phyloP scores from a whole-genome alignment of 768 basidiomycete genomes.

The Suillus decipiens region DNA sequence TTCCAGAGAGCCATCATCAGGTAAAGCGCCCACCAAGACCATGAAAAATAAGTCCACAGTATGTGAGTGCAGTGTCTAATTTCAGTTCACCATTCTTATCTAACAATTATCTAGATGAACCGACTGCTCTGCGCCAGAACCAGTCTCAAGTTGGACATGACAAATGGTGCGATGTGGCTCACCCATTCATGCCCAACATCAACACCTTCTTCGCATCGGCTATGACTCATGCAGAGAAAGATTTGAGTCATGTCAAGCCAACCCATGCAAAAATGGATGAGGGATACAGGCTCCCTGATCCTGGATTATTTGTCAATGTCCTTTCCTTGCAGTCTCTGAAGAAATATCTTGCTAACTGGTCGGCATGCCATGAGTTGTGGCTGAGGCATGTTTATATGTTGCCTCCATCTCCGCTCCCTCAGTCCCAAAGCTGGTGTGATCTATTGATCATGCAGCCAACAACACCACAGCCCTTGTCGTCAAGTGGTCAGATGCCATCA shows the following conservation, averaged over 20 bases:
- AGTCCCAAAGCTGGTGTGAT: neutral
- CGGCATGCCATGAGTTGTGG: neutral
- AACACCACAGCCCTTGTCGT: neutral
- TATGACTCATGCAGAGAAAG: neutral
- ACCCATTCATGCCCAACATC: conserved; percentile 1
- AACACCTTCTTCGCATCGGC: neutral
- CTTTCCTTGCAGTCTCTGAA: neutral
- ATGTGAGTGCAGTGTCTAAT: neutral
- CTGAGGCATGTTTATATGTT: neutral
- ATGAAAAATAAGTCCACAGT: neutral
- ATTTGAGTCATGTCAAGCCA: neutral
- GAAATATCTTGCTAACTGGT: neutral
- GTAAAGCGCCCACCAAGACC: neutral
- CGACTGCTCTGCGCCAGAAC: neutral
- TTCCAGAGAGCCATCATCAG: neutral
- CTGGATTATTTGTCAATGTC: neutral
- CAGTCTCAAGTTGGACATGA: neutral
- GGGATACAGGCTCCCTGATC: neutral
- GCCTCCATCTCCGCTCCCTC: neutral
- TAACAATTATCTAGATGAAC: neutral
- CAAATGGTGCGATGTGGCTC: conserved; percentile 1
- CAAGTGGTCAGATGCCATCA: neutral
- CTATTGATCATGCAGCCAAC: neutral
- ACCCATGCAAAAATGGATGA: neutral
- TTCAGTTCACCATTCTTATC: neutral